phyloP scores from a whole-genome alignment of 2,329 filamentous ascomycete species.

The Cladophialophora immunda region DNA sequence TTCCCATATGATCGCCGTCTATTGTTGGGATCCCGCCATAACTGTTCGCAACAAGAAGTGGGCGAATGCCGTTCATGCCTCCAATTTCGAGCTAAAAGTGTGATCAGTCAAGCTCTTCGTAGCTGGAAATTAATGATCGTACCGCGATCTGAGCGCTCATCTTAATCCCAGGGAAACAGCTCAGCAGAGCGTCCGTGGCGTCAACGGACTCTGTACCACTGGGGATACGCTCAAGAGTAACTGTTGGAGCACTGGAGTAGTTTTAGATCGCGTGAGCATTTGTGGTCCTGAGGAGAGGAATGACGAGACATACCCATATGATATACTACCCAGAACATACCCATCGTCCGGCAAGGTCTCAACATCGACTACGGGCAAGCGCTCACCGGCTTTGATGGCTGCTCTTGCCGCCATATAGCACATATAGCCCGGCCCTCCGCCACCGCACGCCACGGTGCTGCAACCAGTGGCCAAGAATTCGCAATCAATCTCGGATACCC shows the following conservation, averaged over 20 bases:
- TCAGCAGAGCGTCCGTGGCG: constrained; percentile 25
- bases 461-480: constrained; percentile 58
- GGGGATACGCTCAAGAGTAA: constrained; percentile 26
- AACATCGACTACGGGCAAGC: constrained; percentile 28
- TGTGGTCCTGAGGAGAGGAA: neutral
- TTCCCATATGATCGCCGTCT: constrained; percentile 57
- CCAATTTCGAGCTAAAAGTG: constrained; percentile 52
- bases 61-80: constrained; percentile 70
- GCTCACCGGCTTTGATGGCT: constrained; percentile 22
- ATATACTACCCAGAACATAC: constrained; percentile 24
- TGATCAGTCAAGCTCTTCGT: neutral
- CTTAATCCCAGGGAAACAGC: constrained; percentile 20
- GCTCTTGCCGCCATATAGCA: constrained; percentile 35
- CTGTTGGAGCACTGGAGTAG: constrained; percentile 19
- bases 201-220: constrained; percentile 31
- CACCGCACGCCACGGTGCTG: constrained; percentile 59
- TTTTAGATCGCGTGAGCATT: neutral
- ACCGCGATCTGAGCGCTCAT: constrained; percentile 44
- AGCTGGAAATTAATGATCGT: constrained; percentile 42
- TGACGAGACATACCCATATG: constrained; percentile 17
- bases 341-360: constrained; percentile 25
- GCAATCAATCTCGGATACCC: constrained; percentile 56
- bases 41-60: constrained; percentile 60
- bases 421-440: constrained; percentile 56
- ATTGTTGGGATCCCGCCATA: constrained; percentile 48